Percentiles rank a stretch among this genome's conserved stretches.
Conservation (phyloP, 1,284 basidiomycete genomes). For the Cerioporus squamosus region DNA sequence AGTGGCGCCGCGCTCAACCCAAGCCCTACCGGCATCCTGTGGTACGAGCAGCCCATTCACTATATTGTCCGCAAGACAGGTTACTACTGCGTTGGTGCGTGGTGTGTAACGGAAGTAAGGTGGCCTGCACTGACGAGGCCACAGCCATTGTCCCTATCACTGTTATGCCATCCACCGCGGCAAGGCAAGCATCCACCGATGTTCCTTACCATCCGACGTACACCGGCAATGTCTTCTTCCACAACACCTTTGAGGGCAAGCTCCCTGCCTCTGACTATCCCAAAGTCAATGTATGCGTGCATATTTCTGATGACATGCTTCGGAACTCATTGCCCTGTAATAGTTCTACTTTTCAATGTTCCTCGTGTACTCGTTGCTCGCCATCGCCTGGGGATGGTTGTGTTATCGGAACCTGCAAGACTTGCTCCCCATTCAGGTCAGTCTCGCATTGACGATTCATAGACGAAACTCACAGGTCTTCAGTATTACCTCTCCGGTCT, state of each 20-base stretch:
- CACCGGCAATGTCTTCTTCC: conserved; percentile 82
- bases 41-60: conserved; percentile 67
- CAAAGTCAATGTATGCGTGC: conserved; percentile 86
- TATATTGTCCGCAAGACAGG: conserved; percentile 89
- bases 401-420: conserved; percentile 86
- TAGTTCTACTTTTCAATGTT: conserved; percentile 92
- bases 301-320: not conserved
- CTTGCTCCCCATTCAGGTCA: conserved; percentile 83
- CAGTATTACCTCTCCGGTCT: conserved; percentile 96
- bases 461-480: not conserved
- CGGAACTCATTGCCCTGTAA: not conserved
- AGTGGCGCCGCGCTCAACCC: conserved; percentile 41
- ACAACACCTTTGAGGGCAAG: conserved; percentile 88
- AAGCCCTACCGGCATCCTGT: conserved; percentile 51
- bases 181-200: conserved; percentile 48
- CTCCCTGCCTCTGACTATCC: conserved; percentile 95
- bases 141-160: conserved; percentile 87
- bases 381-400: conserved; percentile 80
- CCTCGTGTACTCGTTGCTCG: conserved; percentile 74
- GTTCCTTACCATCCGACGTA: conserved; percentile 80
- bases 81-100: conserved; percentile 93
- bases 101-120: too few relatives aligned
- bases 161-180: conserved; percentile 44
- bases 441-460: conserved; percentile 16
- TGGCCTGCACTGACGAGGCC: not conserved